Conservation (phyloP, 2,329 filamentous ascomycete genomes). For the Incumbomyces lentus region DNA sequence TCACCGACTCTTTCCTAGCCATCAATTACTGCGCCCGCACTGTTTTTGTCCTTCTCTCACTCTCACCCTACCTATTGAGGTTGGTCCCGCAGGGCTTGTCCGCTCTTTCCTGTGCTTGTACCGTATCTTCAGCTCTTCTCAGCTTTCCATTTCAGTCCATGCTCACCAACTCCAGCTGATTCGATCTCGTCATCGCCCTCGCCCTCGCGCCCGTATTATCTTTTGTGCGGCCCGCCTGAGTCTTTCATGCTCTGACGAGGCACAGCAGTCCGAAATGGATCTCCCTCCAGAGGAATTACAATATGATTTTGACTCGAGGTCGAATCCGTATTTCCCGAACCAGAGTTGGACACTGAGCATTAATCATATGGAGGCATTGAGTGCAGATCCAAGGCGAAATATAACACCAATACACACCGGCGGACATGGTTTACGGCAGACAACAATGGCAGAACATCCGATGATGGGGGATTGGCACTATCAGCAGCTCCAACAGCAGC, state of each 20-base stretch:
- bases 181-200: constrained; percentile 12
- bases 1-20: constrained; percentile 2
- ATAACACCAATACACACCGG: constrained; percentile 34
- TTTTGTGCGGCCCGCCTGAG: constrained; percentile 11
- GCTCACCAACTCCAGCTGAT: constrained; percentile 1
- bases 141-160: constrained; percentile 12
- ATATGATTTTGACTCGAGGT: constrained; percentile 38
- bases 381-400: constrained; percentile 27
- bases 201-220: neutral
- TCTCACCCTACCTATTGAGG: constrained; percentile 22
- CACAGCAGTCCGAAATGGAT: constrained; percentile 34
- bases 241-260: constrained; percentile 17
- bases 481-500: constrained; percentile 9
- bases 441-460: constrained; percentile 32
- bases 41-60: constrained; percentile 10
- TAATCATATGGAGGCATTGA: constrained; percentile 26
- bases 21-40: neutral
- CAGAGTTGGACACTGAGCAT: constrained; percentile 34
- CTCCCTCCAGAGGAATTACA: constrained; percentile 35
- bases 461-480: constrained; percentile 38
- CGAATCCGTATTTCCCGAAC: constrained; percentile 30
- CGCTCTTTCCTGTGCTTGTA: constrained; percentile 11
- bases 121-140: constrained; percentile 12
- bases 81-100: constrained; percentile 25
- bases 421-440: constrained; percentile 33